Base-by-base conservation (phyloP, 2,329 filamentous ascomycete genomes). In the Colletotrichum noveboracense region DNA sequence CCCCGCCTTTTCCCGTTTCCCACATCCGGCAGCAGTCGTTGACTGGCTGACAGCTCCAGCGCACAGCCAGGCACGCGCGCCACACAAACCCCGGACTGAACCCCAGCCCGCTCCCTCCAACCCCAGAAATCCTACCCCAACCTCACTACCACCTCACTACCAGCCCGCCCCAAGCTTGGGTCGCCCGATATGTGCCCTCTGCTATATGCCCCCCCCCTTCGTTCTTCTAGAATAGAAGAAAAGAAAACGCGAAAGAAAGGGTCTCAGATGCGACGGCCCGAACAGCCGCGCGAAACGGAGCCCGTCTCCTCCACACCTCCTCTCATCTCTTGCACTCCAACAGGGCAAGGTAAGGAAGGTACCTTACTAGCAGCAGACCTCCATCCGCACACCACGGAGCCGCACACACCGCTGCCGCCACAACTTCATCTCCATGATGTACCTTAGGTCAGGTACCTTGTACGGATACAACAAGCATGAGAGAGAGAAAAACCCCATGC, bases 211-310 rank as follows among this genome's bases (percentile, higher is more conserved):
- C 38, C 34, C 7, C 43, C 13, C 13, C 24, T n/a, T 30, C 66
- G 9, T 5, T 38, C 36, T 69, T 69, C 55, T 69, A 64, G 58
- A 48, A 48, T n/a, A 64, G 34, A 58, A 58, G 14, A 18, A 43
- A 30, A 36, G 16, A 61, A 56, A 56, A 2, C 24, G 16, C 38
- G 38, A 48, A 32, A 30, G 24, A 21, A 34, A 69, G 71, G 69
- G 43, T 56, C 62, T 67, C 36, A 73, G 69, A 72, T 75, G 73
- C 73, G 73, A 75, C 73, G 73, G 73, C 73, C 73, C 73, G 73
- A n/a, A 7, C 14, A n/a, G 10, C 73, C 73, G 62, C 16, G 12
- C 30, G 26, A 58, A 43, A 26, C 5, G 21, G 28, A 55, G 38
- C 21, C 48, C 21, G 30, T 26, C 21, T 21, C 21, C n/a, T 60